Conservation (phyloP, 129 eudicot species). For the Escallonia rubra region DNA sequence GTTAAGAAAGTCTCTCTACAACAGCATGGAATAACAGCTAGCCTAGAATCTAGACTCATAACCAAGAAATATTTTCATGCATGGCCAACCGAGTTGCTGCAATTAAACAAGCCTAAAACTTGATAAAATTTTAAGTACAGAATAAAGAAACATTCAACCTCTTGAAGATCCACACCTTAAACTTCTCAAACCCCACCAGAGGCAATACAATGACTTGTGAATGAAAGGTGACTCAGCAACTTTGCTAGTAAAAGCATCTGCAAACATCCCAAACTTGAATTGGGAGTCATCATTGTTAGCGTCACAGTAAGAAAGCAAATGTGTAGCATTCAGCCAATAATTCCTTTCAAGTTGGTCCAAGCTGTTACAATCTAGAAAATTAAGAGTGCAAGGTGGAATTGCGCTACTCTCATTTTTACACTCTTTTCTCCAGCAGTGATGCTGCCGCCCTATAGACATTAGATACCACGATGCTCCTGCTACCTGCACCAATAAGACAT, state of each 20-base stretch:
- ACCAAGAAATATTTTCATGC: not conserved
- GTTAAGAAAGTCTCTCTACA: no score
- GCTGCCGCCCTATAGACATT: slow-evolving; percentile 80
- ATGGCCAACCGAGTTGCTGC: not conserved
- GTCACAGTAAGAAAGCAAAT: slow-evolving; percentile 53
- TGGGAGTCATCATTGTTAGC: slow-evolving; percentile 56
- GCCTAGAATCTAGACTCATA: no score
- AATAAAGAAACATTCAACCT: not conserved
- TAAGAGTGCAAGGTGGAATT: slow-evolving; percentile 43
- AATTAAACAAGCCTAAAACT: not conserved
- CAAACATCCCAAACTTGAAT: slow-evolving; percentile 93
- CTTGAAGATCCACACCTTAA: slow-evolving; percentile 50
- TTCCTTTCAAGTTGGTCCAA: slow-evolving; percentile 37
- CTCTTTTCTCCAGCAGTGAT: slow-evolving; percentile 79
- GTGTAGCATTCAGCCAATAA: slow-evolving; percentile 67
- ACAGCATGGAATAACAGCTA: no score
- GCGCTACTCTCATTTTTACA: slow-evolving; percentile 40
- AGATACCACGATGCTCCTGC: slow-evolving; percentile 90
- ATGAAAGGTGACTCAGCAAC: slow-evolving; percentile 72
- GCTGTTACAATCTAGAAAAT: slow-evolving; percentile 65
- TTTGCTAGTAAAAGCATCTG: slow-evolving; percentile 84
- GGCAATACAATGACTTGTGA: slow-evolving; percentile 81
- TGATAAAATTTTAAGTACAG: not conserved
- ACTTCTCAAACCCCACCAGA: slow-evolving; percentile 96
- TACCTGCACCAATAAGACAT: slow-evolving; percentile 36